Conservation (phyloP, 2,329 filamentous ascomycete species). For the Venturia aucupariae region DNA sequence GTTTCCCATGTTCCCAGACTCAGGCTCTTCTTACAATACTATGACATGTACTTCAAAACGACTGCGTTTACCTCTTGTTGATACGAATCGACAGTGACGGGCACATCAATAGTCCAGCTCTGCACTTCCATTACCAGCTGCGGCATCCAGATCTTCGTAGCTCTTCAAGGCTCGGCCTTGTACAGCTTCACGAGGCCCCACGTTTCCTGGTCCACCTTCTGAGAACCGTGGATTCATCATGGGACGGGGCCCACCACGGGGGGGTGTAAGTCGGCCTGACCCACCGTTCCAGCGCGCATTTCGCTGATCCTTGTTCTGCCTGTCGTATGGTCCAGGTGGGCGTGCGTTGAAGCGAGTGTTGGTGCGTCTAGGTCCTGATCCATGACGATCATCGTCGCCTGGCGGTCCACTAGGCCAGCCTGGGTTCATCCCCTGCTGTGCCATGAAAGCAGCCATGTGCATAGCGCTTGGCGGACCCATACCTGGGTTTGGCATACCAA, state of each 20-base stretch:
- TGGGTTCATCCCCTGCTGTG: slow-evolving; percentile 10
- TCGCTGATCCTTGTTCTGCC: slow-evolving; percentile 29
- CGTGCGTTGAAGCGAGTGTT: slow-evolving; percentile 31
- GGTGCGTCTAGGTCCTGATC: slow-evolving; percentile 36
- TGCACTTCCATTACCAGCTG: slow-evolving; percentile 59
- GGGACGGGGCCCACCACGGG: slow-evolving; percentile 38
- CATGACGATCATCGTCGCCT: slow-evolving; percentile 29
- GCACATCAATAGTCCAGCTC: slow-evolving; percentile 77
- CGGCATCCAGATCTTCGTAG: slow-evolving; percentile 94
- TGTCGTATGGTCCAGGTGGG: slow-evolving; percentile 30
- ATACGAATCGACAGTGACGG: not conserved
- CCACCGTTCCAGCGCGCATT: slow-evolving; percentile 40
- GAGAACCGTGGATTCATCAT: slow-evolving; percentile 60
- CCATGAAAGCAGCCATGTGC: slow-evolving; percentile 19
- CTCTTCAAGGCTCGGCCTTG: slow-evolving; percentile 90
- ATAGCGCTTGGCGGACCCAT: slow-evolving; percentile 15
- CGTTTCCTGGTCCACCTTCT: slow-evolving; percentile 60
- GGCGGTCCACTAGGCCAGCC: slow-evolving; percentile 13
- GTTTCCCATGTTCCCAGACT: not conserved
- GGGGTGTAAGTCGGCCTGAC: slow-evolving; percentile 38
- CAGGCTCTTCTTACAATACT: not conserved
- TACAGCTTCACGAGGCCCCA: slow-evolving; percentile 83
- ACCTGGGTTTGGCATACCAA: slow-evolving; percentile 35
- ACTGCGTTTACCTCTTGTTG: not conserved
- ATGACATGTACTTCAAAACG: not conserved